Evolutionary conservation across 768 basidiomycete genomes (phyloP).

Genomic region (Daedaleopsis nitida): DNA sequence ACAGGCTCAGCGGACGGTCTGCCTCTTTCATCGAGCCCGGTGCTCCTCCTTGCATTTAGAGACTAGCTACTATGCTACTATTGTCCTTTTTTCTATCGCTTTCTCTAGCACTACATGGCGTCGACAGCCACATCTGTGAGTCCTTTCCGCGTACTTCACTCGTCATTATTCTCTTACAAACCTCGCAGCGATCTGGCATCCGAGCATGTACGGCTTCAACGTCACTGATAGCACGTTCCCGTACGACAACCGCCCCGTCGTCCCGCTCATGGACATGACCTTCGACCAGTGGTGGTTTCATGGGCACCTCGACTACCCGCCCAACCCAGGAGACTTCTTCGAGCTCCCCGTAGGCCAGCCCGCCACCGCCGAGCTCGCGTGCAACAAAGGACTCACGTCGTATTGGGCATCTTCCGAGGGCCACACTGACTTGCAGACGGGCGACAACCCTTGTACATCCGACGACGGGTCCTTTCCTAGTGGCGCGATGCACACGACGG

Average conservation of each 20-base stretch:
- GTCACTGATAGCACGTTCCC: slow-evolving; percentile 54
- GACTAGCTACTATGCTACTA: neutral
- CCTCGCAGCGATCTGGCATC: slow-evolving; percentile 48
- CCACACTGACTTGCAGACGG: slow-evolving; percentile 50
- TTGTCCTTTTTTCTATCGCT: neutral
- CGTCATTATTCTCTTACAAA: too few species aligned
- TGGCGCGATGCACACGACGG: slow-evolving; percentile 58
- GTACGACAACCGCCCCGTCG: slow-evolving; percentile 67
- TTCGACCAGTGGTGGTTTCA: slow-evolving; percentile 64
- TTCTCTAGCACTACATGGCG: neutral
- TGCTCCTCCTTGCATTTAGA: slow-evolving; percentile 2
- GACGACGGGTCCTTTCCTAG: slow-evolving; percentile 30
- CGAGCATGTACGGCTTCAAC: slow-evolving; percentile 70
- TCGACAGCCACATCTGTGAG: slow-evolving; percentile 11
- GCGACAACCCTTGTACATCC: slow-evolving; percentile 54
- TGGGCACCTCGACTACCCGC: slow-evolving; percentile 57
- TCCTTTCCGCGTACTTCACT: neutral
- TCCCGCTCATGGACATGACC: slow-evolving; percentile 38
- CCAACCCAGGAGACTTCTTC: slow-evolving; percentile 57
- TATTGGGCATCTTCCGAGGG: slow-evolving; percentile 55
- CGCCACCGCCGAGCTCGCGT: slow-evolving; percentile 54
- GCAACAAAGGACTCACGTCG: slow-evolving; percentile 64
- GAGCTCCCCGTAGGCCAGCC: slow-evolving; percentile 59
- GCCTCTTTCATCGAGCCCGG: slow-evolving; percentile 9
- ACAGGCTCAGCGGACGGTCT: neutral